Conservation (phyloP, 495 filamentous ascomycete species). For the Penicillium canariense region DNA sequence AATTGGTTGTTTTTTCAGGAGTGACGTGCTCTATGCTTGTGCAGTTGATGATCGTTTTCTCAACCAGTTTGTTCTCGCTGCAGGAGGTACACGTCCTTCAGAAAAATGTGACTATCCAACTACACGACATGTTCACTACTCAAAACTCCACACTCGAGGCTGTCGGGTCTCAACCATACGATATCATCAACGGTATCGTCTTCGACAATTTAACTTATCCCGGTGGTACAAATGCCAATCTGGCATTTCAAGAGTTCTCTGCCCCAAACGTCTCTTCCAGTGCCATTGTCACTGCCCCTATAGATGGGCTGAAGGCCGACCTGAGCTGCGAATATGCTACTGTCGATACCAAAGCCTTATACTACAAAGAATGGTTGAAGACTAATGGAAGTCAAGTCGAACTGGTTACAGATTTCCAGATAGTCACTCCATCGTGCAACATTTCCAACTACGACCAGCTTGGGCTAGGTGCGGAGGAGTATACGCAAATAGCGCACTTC, state of each 20-base stretch:
- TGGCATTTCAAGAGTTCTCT: slow-evolving; percentile 13
- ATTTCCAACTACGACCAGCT: neutral
- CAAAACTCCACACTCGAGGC: neutral
- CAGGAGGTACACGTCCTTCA: neutral
- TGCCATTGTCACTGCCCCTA: slow-evolving; percentile 4
- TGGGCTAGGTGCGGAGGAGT: neutral
- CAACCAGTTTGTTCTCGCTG: slow-evolving; percentile 13
- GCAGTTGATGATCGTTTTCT: slow-evolving; percentile 14
- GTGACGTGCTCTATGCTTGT: slow-evolving; percentile 6
- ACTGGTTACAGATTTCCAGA: neutral
- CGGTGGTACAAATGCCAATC: slow-evolving; percentile 2
- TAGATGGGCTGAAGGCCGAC: slow-evolving; percentile 17
- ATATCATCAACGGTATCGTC: slow-evolving; percentile 7
- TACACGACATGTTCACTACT: neutral
- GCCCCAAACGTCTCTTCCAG: slow-evolving; percentile 1
- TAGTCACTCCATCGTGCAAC: slow-evolving; percentile 4
- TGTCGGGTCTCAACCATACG: neutral
- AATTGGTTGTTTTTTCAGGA: slow-evolving; percentile 2
- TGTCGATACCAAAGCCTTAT: neutral
- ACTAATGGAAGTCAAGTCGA: neutral
- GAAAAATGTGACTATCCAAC: neutral
- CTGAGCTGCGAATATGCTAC: slow-evolving; percentile 12
- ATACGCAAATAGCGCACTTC: neutral
- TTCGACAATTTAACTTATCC: slow-evolving; percentile 13
- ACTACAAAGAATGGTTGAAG: neutral